Base-by-base conservation (phyloP, 139 green algal genomes). In the Prasinococcaceae sp. region DNA sequence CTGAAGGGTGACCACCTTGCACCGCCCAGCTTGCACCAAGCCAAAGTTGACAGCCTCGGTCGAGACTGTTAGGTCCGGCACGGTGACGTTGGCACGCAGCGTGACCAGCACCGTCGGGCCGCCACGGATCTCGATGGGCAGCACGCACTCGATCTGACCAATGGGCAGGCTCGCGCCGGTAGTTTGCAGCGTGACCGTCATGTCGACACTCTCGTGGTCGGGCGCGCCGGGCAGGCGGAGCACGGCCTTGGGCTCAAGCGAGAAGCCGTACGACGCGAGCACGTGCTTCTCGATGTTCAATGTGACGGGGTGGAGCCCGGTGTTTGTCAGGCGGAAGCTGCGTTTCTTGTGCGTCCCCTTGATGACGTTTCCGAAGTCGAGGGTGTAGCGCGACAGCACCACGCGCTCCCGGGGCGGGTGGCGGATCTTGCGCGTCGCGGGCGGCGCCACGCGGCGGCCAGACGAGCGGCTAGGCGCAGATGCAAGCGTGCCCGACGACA, bases 341-440 rank as follows among this genome's bases (percentile, higher is more conserved):
- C 63, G 50, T 2, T 37, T 41, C 52, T 58, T 55, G 33, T 54
- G 61, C 6, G 68, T 74, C 33, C 79, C 81, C 66, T 84, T 85
- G 43, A 70, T 65, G 3, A 85, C 69, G 58, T 66, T 63, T 10
- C 81, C 81, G 74, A 87, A 85, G 73, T 90, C 81, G 38, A 82
- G 42, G 30, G 83, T 17, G 43, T 87, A 90, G 37, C 77, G 59
- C 12, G 71, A 59, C 46, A 69, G 17, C 8, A 50, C 44, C 17
- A 27, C 8, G 26, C 30, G 47, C 17, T 4, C 47, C 5, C 27
- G 12, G 45, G 25, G 14, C 12, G 19, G 24, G 45, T 51, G n/a
- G 9, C 12, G 12, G 9, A 9, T 9, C 40, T 23, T 47, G 40
- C 10, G 19, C 40, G 12, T 9, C 6, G 9, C 40, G n/a, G 40